A percentile compares a stretch with the other conserved stretches of the same genome.
These are phyloP conservation scores for Bipolaris cookei DNA, from an alignment of 2,329 filamentous ascomycete species.

Conservation along the genomic window DNA sequence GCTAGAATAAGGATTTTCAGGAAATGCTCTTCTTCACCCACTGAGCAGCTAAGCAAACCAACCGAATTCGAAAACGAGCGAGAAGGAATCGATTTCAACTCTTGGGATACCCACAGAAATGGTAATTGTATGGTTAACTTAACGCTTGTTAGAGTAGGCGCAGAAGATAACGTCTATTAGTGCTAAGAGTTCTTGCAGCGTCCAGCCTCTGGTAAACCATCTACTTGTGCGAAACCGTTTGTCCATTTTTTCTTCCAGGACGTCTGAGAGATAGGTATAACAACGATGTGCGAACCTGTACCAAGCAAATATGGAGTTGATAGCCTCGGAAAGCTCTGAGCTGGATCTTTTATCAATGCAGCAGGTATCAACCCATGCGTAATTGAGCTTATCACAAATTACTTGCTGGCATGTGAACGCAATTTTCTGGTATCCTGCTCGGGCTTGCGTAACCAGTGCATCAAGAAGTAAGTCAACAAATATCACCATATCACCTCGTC, in stretches of 20 bases:
- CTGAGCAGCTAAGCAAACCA: slow-evolving; percentile 5
- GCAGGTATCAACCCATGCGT: slow-evolving; percentile 14
- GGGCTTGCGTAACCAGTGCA: not conserved
- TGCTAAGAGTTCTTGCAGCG: slow-evolving; percentile 1
- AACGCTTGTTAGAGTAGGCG: not conserved
- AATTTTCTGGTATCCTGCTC: not conserved
- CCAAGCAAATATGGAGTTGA: slow-evolving; percentile 11
- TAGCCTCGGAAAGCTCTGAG: slow-evolving; percentile 14
- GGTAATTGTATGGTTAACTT: not conserved
- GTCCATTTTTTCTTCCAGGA: not conserved
- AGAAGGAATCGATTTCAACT: too few relatives aligned
- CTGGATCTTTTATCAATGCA: slow-evolving; percentile 14
- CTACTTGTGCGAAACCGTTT: not conserved
- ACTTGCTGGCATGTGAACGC: not conserved
- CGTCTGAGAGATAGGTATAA: slow-evolving; percentile 14
- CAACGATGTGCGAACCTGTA: not conserved
- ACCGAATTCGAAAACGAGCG: too few relatives aligned
- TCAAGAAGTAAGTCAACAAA: not conserved
- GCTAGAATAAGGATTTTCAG: not conserved
- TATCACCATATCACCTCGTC: slow-evolving; percentile 2
- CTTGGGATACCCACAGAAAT: rapidly evolving
- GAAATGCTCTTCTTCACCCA: not conserved
- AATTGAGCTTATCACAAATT: not conserved
- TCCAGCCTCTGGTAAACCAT: slow-evolving; percentile 10
- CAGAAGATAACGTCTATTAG: not conserved